Base-by-base conservation (phyloP, 1,139 yeast genomes). In the Pichiaceae sp. region DNA sequence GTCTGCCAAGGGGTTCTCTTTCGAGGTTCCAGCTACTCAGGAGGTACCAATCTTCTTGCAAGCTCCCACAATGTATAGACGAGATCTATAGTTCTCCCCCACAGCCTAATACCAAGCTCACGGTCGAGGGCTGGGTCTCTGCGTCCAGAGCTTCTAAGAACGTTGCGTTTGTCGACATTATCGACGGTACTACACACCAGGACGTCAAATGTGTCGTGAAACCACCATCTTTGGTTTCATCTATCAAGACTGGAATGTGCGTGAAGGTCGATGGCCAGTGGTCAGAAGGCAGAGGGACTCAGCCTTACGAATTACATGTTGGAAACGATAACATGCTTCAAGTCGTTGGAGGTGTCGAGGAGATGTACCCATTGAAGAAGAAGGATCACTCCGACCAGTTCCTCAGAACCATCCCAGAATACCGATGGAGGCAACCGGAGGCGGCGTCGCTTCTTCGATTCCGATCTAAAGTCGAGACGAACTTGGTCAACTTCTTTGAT, bases 361-460 rank as follows among this genome's bases (percentile, higher is more conserved):
- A 70, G 1, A 62, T 64, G 28, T 91, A 81, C 53, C 96, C 97
- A 0, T 62, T 91, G 35, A 96, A 87, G 51, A 89, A 87, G 54
- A 86, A 87, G 54, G 65, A 65, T 27, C 87, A 79, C 42, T 61
- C 84, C 0, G 60, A 75, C 25, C 82, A 76, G 44, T 81, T 68
- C 49, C 62, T 93, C 34, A 70, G 98, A 38, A 55, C 62, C 0
- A 61, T 70, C 21, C 95, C 95, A 0, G 75, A 83, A n/a, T 65
- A 84, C 34, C 70, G 96, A 41, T 91, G 86, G 71, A 72, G 85
- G 48, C 75, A 95, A 0, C 56, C 71, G 8, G 71, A 77, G 8
- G 62, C 82, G 34, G 72, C 86, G 0, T 71, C 89, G 1, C 60
- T 86, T 2, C 53, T 87, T 42, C 64, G 96, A 44, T 71, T 82